These are phyloP conservation scores for Linnemannia zychae DNA, from an alignment of 192 early-diverging fungal genomes.

Conservation along the genomic window DNA sequence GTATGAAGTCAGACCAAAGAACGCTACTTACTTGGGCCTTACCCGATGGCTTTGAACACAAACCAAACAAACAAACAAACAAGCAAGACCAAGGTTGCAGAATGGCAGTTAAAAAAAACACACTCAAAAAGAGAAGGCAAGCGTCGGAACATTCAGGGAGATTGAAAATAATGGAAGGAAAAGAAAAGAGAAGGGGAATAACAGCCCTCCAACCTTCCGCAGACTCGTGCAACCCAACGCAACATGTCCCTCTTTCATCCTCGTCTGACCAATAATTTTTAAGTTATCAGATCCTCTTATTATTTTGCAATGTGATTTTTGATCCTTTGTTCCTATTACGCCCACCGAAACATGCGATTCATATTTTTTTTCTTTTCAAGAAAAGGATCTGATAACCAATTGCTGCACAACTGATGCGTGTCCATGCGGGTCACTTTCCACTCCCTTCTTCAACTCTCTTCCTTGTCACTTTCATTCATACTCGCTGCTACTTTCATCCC, in stretches of 20 bases:
- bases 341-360: constrained; percentile 12
- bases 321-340: constrained; percentile 8
- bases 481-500: background rate
- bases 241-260: background rate
- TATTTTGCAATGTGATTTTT: background rate
- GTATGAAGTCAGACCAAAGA: background rate
- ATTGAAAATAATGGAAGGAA: constrained; percentile 5
- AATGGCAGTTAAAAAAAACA: constrained; percentile 4
- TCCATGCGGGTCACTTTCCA: background rate
- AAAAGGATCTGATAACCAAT: constrained; percentile 19
- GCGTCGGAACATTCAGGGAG: constrained; percentile 23
- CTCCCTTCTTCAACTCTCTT: background rate
- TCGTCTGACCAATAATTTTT: background rate
- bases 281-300: constrained; percentile 16
- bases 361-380: background rate
- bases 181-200: background rate
- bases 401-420: background rate
- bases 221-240: background rate
- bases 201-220: background rate
- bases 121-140: constrained; percentile 1
- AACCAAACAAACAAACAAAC: background rate
- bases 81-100: background rate
- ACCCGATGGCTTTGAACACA: background rate
- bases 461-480: background rate
- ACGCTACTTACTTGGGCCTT: background rate